Base-by-base conservation (phyloP, 2,329 filamentous ascomycete species). In the Blastomyces gilchristii region DNA sequence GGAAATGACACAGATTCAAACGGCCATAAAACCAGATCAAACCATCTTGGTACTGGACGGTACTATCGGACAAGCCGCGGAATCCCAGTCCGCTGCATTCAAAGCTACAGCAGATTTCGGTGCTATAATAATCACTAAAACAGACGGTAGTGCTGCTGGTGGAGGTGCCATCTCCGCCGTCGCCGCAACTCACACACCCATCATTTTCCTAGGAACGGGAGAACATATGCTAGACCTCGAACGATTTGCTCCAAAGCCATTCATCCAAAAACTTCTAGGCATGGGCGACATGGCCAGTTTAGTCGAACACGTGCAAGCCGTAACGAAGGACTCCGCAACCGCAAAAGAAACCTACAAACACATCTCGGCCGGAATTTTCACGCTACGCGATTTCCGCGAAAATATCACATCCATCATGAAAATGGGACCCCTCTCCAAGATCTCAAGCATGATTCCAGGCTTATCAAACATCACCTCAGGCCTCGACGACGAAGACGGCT, bases 341-440 rank as follows among this genome's bases (percentile, higher is more conserved):
- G 76, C 77, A 69, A 97, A 99, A 77, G 93, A 97, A 71, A 97
- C 94, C 3, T 97, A 99, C 83, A 99, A 99, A 81, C 93, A 99
- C 79, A 95, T 99, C 68, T 89, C 91, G 7, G 93, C 97, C 72
- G 94, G 94, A 63, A 92, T 97, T 67, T 99, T 97, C 76, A 96
- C 94, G 0, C 84, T 99, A 43, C 88, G 94, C 62, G 94, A 99
- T 74, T 83, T 99, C 68, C 86, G 94, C 25, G 94, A 99, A 74
- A 95, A 99, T 73, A 85, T 99, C 14, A 89, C 88, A 64, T 97
- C 97, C 71, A 97, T 99, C 72, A 97, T 97, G 91, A 99, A 99
- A 80, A 97, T 99, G 94, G 94, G 94, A 0, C 94, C 94, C 0
- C 79, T 99, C 1, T 95, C 90, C 22, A 97, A 99, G 75, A 95